A percentile compares a stretch with the other conserved stretches of the same genome.
Evolutionary conservation across 1,284 basidiomycete genomes (phyloP).

Genomic region (Pulveroboletus sp.): DNA sequence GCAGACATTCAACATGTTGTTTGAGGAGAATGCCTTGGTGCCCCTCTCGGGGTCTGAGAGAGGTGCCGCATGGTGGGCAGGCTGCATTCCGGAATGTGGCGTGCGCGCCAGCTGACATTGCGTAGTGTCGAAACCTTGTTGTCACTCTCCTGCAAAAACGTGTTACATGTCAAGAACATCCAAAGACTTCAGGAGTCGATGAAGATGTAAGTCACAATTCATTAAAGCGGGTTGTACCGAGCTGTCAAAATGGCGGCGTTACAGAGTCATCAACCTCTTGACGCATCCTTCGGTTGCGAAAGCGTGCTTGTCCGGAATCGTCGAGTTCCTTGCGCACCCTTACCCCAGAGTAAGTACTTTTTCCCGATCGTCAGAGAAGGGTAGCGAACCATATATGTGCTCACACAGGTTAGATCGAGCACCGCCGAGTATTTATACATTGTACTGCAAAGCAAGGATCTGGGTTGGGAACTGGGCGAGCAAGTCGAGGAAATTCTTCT

Average conservation of each 20-base stretch:
- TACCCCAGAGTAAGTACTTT: constrained; percentile 70
- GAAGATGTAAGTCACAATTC: constrained; percentile 65
- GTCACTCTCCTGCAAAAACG: constrained; percentile 57
- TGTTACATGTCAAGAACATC: constrained; percentile 72
- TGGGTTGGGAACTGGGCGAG: constrained; percentile 64
- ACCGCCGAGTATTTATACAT: constrained; percentile 83
- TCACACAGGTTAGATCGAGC: constrained; percentile 67
- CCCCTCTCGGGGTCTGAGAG: constrained; percentile 45
- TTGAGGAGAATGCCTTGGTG: constrained; percentile 63
- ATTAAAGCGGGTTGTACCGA: constrained; percentile 17
- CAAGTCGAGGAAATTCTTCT: constrained; percentile 71
- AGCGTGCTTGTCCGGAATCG: constrained; percentile 50
- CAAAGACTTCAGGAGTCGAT: constrained; percentile 77
- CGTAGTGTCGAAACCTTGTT: constrained; percentile 48
- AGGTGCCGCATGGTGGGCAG: constrained; percentile 53
- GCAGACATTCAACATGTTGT: constrained; percentile 70
- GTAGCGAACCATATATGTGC: constrained; percentile 5
- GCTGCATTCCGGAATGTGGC: constrained; percentile 22
- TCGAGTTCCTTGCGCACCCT: constrained; percentile 68
- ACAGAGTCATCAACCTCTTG: constrained; percentile 65
- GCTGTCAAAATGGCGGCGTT: constrained; percentile 18
- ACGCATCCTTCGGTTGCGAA: constrained; percentile 46
- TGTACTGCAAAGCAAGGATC: constrained; percentile 65
- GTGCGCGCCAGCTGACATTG: constrained; percentile 24
- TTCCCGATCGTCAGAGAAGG: constrained; percentile 15